Conservation (phyloP, 2,329 filamentous ascomycete species). For the Magnaporthiopsis incrustans region DNA sequence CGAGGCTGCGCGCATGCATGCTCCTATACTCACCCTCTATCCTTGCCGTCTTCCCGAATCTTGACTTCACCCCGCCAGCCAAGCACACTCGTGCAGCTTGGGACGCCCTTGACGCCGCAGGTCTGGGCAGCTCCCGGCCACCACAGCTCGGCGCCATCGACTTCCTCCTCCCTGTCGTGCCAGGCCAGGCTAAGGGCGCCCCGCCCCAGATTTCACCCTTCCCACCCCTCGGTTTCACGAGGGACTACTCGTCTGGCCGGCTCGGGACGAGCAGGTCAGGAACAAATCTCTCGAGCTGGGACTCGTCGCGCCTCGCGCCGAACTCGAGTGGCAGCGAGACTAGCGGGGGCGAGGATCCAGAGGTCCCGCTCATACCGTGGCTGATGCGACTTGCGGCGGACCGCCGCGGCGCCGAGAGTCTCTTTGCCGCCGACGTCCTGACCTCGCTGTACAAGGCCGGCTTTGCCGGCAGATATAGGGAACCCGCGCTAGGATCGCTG, state of each 20-base stretch:
- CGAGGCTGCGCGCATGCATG: slow-evolving; percentile 67
- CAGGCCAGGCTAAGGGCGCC: slow-evolving; percentile 28
- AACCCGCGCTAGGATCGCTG: slow-evolving; percentile 56
- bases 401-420: slow-evolving; percentile 46
- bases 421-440: slow-evolving; percentile 63
- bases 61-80: slow-evolving; percentile 40
- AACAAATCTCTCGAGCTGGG: slow-evolving; percentile 21
- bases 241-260: slow-evolving; percentile 23
- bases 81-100: slow-evolving; percentile 42
- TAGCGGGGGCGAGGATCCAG: slow-evolving; percentile 45
- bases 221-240: slow-evolving; percentile 41
- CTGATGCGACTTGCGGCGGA: slow-evolving; percentile 57
- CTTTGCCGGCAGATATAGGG: slow-evolving; percentile 55
- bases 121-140: slow-evolving; percentile 37
- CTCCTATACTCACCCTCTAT: slow-evolving; percentile 62
- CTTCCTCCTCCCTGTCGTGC: slow-evolving; percentile 51
- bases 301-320: slow-evolving; percentile 22
- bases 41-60: slow-evolving; percentile 58
- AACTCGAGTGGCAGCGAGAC: slow-evolving; percentile 21
- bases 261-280: slow-evolving; percentile 18
- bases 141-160: slow-evolving; percentile 52
- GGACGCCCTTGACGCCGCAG: slow-evolving; percentile 44
- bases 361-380: slow-evolving; percentile 67
- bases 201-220: slow-evolving; percentile 36
- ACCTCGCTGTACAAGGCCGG: slow-evolving; percentile 62